Percentiles rank a stretch among this genome's conserved stretches.
phyloP scores from a whole-genome alignment of 805 yeast species.

The Ogataea glucozyma region DNA sequence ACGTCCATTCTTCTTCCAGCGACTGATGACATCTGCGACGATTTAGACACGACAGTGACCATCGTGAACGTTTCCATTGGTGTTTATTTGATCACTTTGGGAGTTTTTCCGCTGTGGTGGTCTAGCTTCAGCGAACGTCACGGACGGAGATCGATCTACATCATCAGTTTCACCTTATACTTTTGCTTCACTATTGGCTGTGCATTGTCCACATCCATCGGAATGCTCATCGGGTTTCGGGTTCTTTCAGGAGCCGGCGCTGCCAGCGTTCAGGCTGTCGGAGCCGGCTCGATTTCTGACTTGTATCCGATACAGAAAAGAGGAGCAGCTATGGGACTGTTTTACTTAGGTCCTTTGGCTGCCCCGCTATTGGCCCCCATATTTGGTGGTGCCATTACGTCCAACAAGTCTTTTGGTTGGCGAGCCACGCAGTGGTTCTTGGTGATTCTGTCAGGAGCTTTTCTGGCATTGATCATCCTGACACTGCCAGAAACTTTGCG shows the following conservation, averaged over 20 bases:
- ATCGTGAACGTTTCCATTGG: slow-evolving; percentile 80
- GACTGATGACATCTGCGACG: slow-evolving; percentile 54
- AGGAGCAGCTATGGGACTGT: slow-evolving; percentile 78
- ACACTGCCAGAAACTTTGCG: slow-evolving; percentile 81
- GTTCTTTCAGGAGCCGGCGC: slow-evolving; percentile 77
- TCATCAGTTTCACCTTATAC: slow-evolving; percentile 64
- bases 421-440: slow-evolving; percentile 86
- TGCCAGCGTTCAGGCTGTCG: slow-evolving; percentile 84
- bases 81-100: slow-evolving; percentile 69
- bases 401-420: slow-evolving; percentile 70
- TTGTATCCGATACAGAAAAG: slow-evolving; percentile 64
- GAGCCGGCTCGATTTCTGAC: slow-evolving; percentile 87
- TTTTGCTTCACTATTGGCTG: slow-evolving; percentile 71
- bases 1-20: slow-evolving; percentile 84
- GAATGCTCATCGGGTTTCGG: slow-evolving; percentile 65
- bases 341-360: slow-evolving; percentile 75
- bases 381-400: slow-evolving; percentile 70
- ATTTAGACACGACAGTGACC: slow-evolving; percentile 55
- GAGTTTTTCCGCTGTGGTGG: slow-evolving; percentile 90
- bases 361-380: slow-evolving; percentile 84
- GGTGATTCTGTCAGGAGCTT: slow-evolving; percentile 63
- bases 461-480: slow-evolving; percentile 49
- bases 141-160: slow-evolving; percentile 75
- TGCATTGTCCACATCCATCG: slow-evolving; percentile 62
- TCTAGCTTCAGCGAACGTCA: slow-evolving; percentile 71